Evolutionary conservation across 2,329 filamentous ascomycete genomes (phyloP), one percentile per base, ranked within the genome.

Genomic region (Fusarium buxicola): DNA sequence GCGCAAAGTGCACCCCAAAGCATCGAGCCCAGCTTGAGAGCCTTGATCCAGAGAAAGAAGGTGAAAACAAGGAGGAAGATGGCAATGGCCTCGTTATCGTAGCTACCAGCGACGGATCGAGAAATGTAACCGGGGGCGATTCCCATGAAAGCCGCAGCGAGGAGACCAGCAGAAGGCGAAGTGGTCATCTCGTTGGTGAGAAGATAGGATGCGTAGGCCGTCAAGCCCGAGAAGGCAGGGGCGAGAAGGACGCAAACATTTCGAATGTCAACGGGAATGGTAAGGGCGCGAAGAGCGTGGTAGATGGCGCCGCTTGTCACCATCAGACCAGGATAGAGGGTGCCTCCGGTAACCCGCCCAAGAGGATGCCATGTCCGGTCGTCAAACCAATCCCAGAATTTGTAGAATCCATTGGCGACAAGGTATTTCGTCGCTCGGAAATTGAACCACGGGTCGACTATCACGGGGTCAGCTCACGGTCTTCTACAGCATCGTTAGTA

Each of bases 341-440:
- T 99, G 74, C 95, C 95, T 80, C 95, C 95, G 59, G 95, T 99
- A 75, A 99, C 95, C 82, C 95, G 92, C 72, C 95, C 95, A 61
- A 99, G 90, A 71, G 95, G 95, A 80, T 99, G 94, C 95, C 95
- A 99, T 87, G 95, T 99, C 82, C 95, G 89, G 83, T 99, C 95
- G 80, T 99, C 95, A 75, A 99, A 99, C 95, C 95, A 99, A 78
- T 99, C 94, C 95, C 95, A 99, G 77, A 99, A 99, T 78, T 91
- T 93, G 79, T 97, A 96, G 82, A 99, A 98, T 72, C 95, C 95
- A 88, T 99, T 88, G 75, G 94, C 87, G 53, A 99, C 92, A 53
- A 99, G 87, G 75, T 99, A 98, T 80, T 98, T 98, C 54, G 95
- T 98, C 68, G 95, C 95, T 78, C 95, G 87, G 81, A 99, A 99